Base-by-base conservation (phyloP, 2,329 filamentous ascomycete genomes). In the Fusarium camptoceras region DNA sequence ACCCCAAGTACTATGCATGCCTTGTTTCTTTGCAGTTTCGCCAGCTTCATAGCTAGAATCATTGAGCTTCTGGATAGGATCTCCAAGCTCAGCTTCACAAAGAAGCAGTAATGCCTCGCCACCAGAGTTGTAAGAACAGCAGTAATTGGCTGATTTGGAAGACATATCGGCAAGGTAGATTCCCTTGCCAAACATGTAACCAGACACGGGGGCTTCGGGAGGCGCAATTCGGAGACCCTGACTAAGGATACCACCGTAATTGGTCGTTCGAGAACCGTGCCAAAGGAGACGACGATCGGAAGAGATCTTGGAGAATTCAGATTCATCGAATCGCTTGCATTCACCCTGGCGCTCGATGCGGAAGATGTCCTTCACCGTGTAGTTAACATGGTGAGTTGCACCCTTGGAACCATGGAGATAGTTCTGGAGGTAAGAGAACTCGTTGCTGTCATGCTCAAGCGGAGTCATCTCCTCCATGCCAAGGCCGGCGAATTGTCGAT, bases 201-300 rank as follows among this genome's bases (percentile, higher is more conserved):
- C 93, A 7, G 85, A 87, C 0, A 89, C 89, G 0, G 93, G 94
- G 0, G 94, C 94, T 78, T 97, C 91, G 0, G 91, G 91, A 0
- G 94, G 94, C 9, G 94, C 94, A 70, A 97, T 97, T n/a, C 93
- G 91, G 9, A 97, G 86, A 70, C 94, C 94, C 79, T 97, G 93
- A 60, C 89, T 92, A 43, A 97, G 87, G 63, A 97, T 97, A 76
- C 94, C 94, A 75, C 91, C 93, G 71, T 91, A 97, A 78, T 97
- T 97, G 55, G 92, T 96, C 31, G 86, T 87, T 34, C 93, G 89
- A 18, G 92, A 94, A 18, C 94, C 94, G 77, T 97, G 94, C 94
- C 94, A 97, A 5, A 97, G 85, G 2, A 97, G 88, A 20, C 92
- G 89, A 25, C 91, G 88, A 76, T 96, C 88, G 49, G 86, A 87